Base-by-base conservation (phyloP, 2,329 filamentous ascomycete genomes). In the Aciculosporium take region DNA sequence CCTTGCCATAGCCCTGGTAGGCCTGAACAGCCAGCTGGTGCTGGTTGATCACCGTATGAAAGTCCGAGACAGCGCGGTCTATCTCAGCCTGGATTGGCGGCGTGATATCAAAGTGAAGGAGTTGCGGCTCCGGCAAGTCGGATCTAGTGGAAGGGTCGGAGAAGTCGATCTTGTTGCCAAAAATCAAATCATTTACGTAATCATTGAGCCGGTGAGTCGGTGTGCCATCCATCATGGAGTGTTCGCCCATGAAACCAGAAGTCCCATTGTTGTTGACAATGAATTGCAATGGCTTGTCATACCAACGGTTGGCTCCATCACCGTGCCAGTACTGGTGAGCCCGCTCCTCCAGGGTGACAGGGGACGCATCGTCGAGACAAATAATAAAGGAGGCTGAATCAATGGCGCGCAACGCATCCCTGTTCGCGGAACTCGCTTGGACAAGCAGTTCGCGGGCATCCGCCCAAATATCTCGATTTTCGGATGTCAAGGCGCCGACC, bases 141-240 rank as follows among this genome's bases (percentile, higher is more conserved):
- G 86, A 87, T 54, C 91, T 86, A 46, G 94, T 64, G 29, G 68
- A 66, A 7, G 85, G 74, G 58, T 87, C 75, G 45, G 81, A 82
- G 57, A 95, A 84, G 63, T 95, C 87, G 45, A 98, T 78, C 61
- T 91, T 93, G 67, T 94, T 89, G 67, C 81, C 81, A 66, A 94
- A 88, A 61, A 96, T 95, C 56, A 84, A 74, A 58, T 84, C 79
- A 67, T 89, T 93, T 58, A 93, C 74, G 57, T 87, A 91, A 71
- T 98, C 91, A 62, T 95, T 98, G 13, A 98, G 74, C 34, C 93
- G 82, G 65, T 96, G 91, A 2, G 93, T 98, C 1, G 93, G 88
- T 6, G 91, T 98, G 49, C 93, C 91, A 59, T 98, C 91, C 93
- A 98, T 98, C 91, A 98, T 96, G 54, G 84, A 93, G 72, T 98